These are phyloP conservation scores for Scheffersomyces segobiensis DNA, from an alignment of 1,139 yeast species.

Conservation along the genomic window DNA sequence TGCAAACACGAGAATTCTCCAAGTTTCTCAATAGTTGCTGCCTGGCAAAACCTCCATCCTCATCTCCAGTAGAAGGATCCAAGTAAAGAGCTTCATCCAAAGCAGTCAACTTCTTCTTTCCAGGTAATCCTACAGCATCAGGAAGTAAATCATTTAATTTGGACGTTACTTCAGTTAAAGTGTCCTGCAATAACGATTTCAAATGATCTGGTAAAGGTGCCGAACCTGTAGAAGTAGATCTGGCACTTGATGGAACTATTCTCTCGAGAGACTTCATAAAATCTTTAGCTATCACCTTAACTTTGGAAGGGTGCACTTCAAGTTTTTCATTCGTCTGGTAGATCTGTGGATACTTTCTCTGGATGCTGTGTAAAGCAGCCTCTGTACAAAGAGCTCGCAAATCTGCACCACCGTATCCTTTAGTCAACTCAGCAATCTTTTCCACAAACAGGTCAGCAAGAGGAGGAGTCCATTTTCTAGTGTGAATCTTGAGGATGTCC, in stretches of 20 bases:
- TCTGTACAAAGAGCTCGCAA: constrained; percentile 92
- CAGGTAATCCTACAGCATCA: constrained; percentile 33
- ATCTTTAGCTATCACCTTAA: constrained; percentile 80
- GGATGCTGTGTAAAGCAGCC: constrained; percentile 90
- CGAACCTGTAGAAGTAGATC: constrained; percentile 75
- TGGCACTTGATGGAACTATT: constrained; percentile 88
- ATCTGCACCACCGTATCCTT: constrained; percentile 99
- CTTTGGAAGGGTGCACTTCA: constrained; percentile 66
- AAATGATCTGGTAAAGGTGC: constrained; percentile 79
- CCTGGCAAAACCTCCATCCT: constrained; percentile 67
- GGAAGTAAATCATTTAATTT: constrained; percentile 67
- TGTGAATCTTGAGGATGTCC: constrained; percentile 79
- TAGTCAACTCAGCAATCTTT: constrained; percentile 76
- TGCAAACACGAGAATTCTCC: constrained; percentile 68
- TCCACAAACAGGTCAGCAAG: constrained; percentile 57
- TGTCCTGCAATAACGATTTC: constrained; percentile 56
- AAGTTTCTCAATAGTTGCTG: constrained; percentile 62
- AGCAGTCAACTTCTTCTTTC: constrained; percentile 50
- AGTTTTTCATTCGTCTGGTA: constrained; percentile 77
- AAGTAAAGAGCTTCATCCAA: constrained; percentile 72
- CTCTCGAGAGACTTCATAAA: constrained; percentile 85
- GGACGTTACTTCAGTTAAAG: constrained; percentile 46
- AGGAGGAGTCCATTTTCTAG: constrained; percentile 85
- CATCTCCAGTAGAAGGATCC: constrained; percentile 56
- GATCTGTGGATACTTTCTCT: constrained; percentile 90